Conservation (phyloP, 1,284 basidiomycete genomes). For the Moesziomyces parantarcticus region DNA sequence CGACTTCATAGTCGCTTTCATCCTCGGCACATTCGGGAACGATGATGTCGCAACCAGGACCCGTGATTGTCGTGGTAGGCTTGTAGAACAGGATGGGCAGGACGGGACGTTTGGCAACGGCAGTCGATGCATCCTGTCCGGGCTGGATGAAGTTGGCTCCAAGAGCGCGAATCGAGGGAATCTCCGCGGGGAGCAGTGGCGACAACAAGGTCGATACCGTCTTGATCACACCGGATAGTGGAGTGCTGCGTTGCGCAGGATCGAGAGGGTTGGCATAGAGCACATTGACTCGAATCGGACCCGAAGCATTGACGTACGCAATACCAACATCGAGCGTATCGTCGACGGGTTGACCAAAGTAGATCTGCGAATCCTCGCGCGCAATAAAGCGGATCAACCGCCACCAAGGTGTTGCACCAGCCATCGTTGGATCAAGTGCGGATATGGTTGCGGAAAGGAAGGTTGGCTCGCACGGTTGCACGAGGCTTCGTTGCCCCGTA, state of each 20-base stretch:
- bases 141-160: slow-evolving; percentile 52
- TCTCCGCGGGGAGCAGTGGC: slow-evolving; percentile 23
- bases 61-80: slow-evolving; percentile 30
- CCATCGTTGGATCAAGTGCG: not conserved
- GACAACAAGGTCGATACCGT: slow-evolving; percentile 48
- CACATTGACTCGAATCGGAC: slow-evolving; percentile 23
- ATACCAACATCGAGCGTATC: slow-evolving; percentile 40
- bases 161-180: slow-evolving; percentile 34
- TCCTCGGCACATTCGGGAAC: slow-evolving; percentile 38
- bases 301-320: slow-evolving; percentile 25
- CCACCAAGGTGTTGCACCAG: slow-evolving; percentile 33
- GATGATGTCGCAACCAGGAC: slow-evolving; percentile 38
- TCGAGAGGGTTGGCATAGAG: slow-evolving; percentile 34
- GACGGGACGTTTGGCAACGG: slow-evolving; percentile 28
- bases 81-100: slow-evolving; percentile 61
- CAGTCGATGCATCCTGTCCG: slow-evolving; percentile 27
- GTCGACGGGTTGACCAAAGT: slow-evolving; percentile 53
- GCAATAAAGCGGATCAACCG: slow-evolving; percentile 58
- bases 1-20: slow-evolving; percentile 58
- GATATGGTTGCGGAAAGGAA: no score
- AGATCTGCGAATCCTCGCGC: slow-evolving; percentile 43
- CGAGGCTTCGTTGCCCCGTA: no score
- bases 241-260: not conserved
- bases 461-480: no score
- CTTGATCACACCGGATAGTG: slow-evolving; percentile 27